phyloP scores from a whole-genome alignment of 805 yeast species.

The Wickerhamiella spandovensis region DNA sequence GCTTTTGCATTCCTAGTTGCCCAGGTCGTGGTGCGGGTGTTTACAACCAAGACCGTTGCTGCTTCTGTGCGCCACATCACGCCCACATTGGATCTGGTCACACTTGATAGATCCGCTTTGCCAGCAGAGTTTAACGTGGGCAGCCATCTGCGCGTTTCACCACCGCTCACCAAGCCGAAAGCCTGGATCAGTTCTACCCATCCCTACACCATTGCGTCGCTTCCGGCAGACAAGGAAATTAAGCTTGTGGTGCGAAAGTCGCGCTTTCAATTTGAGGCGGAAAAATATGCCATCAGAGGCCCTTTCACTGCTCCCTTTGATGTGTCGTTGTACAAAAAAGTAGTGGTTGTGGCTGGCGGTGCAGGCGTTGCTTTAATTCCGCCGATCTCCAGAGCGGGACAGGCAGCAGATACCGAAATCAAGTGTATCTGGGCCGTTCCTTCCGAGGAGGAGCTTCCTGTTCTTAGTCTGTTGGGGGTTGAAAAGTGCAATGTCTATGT shows the following conservation, averaged over 20 bases:
- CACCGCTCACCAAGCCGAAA: slow-evolving; percentile 19
- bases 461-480: slow-evolving; percentile 7
- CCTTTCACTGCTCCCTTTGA: slow-evolving; percentile 25
- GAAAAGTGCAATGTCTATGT: slow-evolving; percentile 13
- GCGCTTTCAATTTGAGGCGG: slow-evolving; percentile 21
- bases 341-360: slow-evolving; percentile 18
- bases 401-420: background rate
- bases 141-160: slow-evolving; percentile 30
- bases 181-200: slow-evolving; percentile 31
- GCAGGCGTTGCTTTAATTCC: slow-evolving; percentile 17
- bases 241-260: slow-evolving; percentile 27
- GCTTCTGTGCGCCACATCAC: slow-evolving; percentile 25
- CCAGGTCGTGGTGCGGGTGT: slow-evolving; percentile 45
- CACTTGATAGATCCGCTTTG: slow-evolving; percentile 24
- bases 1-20: slow-evolving; percentile 39
- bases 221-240: slow-evolving; percentile 31
- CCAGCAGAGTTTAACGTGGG: slow-evolving; percentile 30
- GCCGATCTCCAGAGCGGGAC: slow-evolving; percentile 2
- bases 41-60: slow-evolving; percentile 11
- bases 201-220: slow-evolving; percentile 36
- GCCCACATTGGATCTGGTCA: slow-evolving; percentile 34
- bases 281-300: slow-evolving; percentile 27
- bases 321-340: slow-evolving; percentile 3
- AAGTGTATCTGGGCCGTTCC: slow-evolving; percentile 12
- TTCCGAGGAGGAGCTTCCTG: slow-evolving; percentile 1